Evolutionary conservation across 805 yeast genomes (phyloP), one percentile per base, ranked within the genome.

Genomic region (Brettanomyces naardenensis): DNA sequence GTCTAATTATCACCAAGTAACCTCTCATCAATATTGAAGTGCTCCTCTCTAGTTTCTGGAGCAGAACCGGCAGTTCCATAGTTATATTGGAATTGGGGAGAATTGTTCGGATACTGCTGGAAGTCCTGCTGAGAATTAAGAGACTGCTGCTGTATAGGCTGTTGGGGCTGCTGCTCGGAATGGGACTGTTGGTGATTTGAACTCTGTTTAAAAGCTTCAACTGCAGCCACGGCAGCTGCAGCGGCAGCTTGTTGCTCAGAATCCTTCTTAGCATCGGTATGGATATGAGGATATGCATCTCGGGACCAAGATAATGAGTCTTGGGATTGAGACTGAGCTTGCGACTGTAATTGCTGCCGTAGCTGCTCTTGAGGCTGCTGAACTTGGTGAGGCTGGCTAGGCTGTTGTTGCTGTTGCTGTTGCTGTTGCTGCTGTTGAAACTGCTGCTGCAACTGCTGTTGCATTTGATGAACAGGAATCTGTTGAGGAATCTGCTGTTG

Each of bases 11-110:
- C 30, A 35, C 19, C 48, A n/a, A 52, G 39, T 5, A 54, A 41
- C 30, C 57, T 44, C 31, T 51, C 58, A 33, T 54, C 57, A 31
- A 54, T 52, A 31, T 49, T 52, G 42, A 53, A 51, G 31, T 51
- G 52, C 27, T 51, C 56, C 22, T 49, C 57, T 33, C 48, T 49
- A 9, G 26, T 37, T 15, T 37, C 36, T 4, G 39, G 33, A 31
- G 19, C 25, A n/a, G n/a, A n/a, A n/a, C n/a, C n/a, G 11, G 33
- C 39, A 22, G 36, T 14, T 20, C 42, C 34, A 19, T 41, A 38
- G 3, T 39, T 38, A 35, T 47, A 40, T 20, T 41, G 44, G 27
- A 38, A 44, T 14, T 31, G 36, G 11, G 39, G 38, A 13, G 37
- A 19, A 9, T 41, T 18, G 21, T 40, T 45, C 22, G 39, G 42